Base-by-base conservation (phyloP, 139 green algal species). In the Trebouxia sp. region DNA sequence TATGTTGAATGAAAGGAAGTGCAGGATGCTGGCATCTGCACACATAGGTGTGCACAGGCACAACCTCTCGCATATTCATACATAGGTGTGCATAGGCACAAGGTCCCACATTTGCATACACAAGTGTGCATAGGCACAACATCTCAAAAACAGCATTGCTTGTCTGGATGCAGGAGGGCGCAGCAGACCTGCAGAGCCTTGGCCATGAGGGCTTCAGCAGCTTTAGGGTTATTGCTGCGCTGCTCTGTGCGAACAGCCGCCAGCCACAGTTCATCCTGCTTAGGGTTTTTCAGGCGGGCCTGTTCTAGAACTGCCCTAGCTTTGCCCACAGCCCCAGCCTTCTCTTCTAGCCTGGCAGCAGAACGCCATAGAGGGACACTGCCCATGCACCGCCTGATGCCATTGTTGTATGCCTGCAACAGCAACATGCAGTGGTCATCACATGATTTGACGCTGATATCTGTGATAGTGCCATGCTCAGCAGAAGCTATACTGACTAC, bases 201-300 rank as follows among this genome's bases (percentile, higher is more conserved):
- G 6, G 97, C 96, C 81, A 99, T 89, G 28, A 94, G 75, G 1
- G 84, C 85, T n/a, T 98, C 96, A 45, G 93, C 96, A 32, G 90
- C 93, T 79, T 93, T 94, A 14, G 83, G 82, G 76, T 93, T 92
- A 43, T 87, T 86, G 1, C 88, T 90, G 8, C 91, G 89, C 83
- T 85, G 85, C 92, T 99, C 96, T 17, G 88, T 94, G 39, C 94
- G 88, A 42, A 98, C 87, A 1, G 95, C 94, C 6, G 92, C 90
- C 79, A 99, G 89, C 97, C 97, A 99, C 55, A 99, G 86, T 74
- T 91, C 85, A 41, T 91, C 87, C 30, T 86, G 91, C 84, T 94
- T 88, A 22, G 92, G 91, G 84, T 97, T 97, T 74, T 91, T 92
- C 26, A 97, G 87, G 9, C 96, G 91, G 35, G 87, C 84, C 84